A percentile compares a stretch with the other conserved stretches of the same genome.
Conservation (phyloP, 1,284 basidiomycete genomes). For the Stygiomarasmius scandens region DNA sequence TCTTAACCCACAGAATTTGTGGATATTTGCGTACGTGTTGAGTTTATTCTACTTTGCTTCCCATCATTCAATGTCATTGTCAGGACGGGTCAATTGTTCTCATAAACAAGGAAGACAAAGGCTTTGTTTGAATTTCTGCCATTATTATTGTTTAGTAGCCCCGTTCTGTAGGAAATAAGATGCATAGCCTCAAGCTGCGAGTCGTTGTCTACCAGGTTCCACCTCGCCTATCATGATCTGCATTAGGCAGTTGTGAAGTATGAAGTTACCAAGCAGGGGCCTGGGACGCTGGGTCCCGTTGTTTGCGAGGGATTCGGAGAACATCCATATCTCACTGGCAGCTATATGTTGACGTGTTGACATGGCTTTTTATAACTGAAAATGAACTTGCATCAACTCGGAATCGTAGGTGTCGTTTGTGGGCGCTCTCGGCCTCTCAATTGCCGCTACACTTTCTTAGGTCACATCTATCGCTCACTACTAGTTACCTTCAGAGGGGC, state of each 20-base stretch:
- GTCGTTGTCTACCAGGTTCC: not conserved
- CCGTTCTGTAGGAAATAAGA: not conserved
- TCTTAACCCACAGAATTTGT: conserved; percentile 64
- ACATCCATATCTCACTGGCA: no score
- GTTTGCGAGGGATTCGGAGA: not conserved
- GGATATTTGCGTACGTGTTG: conserved; percentile 55
- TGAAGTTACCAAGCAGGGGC: not conserved
- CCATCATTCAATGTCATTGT: not conserved
- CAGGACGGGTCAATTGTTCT: conserved; percentile 13
- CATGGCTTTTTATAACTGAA: not conserved
- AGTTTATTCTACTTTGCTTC: not conserved
- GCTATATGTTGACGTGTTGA: not conserved
- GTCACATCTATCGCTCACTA: no score
- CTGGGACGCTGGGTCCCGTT: no score
- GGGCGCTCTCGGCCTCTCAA: no score
- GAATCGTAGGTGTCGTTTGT: not conserved
- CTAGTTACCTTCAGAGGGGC: no score
- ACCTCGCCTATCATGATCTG: not conserved
- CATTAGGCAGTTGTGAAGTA: not conserved
- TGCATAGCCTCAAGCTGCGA: not conserved
- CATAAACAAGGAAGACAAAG: conserved; percentile 2
- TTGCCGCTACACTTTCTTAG: no score
- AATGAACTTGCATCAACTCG: not conserved
- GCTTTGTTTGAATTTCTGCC: not conserved
- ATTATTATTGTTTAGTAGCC: not conserved